phyloP scores from a whole-genome alignment of 306 rosid species.

The Parietaria judaica region DNA sequence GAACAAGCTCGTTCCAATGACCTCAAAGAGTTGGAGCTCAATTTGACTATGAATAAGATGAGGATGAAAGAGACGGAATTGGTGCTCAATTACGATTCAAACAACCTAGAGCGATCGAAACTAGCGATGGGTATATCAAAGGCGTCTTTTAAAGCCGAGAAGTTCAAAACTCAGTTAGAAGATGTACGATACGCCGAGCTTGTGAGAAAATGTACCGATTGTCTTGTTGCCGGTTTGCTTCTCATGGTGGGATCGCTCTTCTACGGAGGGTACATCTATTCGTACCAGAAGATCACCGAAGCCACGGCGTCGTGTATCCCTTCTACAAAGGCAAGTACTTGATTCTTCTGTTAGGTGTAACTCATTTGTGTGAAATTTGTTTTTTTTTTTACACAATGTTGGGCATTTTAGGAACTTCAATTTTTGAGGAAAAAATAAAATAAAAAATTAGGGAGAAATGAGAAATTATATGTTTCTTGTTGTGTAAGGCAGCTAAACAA shows the following conservation, averaged over 20 bases:
- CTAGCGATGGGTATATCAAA: slow-evolving; percentile 61
- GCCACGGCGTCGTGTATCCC: slow-evolving; percentile 66
- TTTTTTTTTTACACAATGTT: no score
- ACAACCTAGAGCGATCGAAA: slow-evolving; percentile 57
- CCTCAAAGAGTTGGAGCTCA: slow-evolving; percentile 55
- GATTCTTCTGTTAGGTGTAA: not conserved
- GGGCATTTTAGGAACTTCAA: no score
- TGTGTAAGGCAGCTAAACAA: no score
- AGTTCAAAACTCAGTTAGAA: slow-evolving; percentile 69
- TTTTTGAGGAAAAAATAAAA: no score
- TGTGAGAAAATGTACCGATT: slow-evolving; percentile 58
- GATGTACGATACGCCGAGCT: slow-evolving; percentile 65
- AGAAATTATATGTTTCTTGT: no score
- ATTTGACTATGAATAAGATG: slow-evolving; percentile 39
- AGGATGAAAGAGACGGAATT: slow-evolving; percentile 45
- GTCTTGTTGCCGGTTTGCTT: slow-evolving; percentile 74
- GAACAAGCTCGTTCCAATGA: slow-evolving; percentile 74
- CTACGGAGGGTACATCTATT: slow-evolving; percentile 61
- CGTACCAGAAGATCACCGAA: slow-evolving; percentile 51
- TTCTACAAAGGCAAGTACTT: slow-evolving; percentile 46
- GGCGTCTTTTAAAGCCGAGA: slow-evolving; percentile 60
- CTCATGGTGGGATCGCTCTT: slow-evolving; percentile 54
- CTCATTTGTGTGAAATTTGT: not conserved
- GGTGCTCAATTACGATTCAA: slow-evolving; percentile 40
- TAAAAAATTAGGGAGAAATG: no score